Evolutionary conservation across 805 yeast species (phyloP).

Genomic region (Naumovozyma castellii): DNA sequence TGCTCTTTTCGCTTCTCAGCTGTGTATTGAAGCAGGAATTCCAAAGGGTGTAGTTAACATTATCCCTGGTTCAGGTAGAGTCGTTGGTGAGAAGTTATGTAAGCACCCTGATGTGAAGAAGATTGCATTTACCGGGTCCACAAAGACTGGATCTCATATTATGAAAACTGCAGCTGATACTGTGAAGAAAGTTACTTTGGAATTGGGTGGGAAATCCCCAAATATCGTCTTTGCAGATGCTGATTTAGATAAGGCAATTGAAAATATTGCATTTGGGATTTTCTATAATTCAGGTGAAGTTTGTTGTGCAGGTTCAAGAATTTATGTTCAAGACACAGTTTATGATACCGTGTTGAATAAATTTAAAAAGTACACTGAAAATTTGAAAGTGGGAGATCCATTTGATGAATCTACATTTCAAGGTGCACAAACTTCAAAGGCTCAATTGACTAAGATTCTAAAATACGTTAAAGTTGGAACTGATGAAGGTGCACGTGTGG

Average conservation of each 20-base stretch:
- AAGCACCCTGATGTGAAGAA: conserved; percentile 75
- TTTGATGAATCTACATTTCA: conserved; percentile 69
- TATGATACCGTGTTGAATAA: conserved; percentile 67
- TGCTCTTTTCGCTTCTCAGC: conserved; percentile 63
- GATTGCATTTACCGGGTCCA: conserved; percentile 92
- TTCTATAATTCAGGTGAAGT: conserved; percentile 93
- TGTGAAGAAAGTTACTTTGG: conserved; percentile 84
- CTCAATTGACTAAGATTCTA: conserved; percentile 71
- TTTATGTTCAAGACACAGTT: conserved; percentile 75
- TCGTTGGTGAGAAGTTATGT: conserved; percentile 73
- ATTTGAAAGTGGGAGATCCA: conserved; percentile 70
- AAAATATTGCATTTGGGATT: conserved; percentile 71
- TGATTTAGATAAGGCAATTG: conserved; percentile 64
- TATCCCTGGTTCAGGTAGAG: conserved; percentile 77
- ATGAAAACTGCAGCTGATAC: conserved; percentile 74
- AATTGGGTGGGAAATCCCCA: conserved; percentile 96
- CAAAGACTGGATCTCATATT: conserved; percentile 78
- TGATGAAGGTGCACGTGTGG: conserved; percentile 71
- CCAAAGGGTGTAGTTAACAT: conserved; percentile 89
- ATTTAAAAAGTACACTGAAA: conserved; percentile 45
- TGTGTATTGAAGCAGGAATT: conserved; percentile 72
- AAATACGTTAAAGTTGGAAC: conserved; percentile 68
- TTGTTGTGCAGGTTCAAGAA: conserved; percentile 90
- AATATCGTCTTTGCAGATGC: conserved; percentile 82
- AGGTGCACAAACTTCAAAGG: conserved; percentile 86